Evolutionary conservation across 1,284 basidiomycete genomes (phyloP), one percentile per base, ranked within the genome.

Genomic region (Ceratobasidium sp.): DNA sequence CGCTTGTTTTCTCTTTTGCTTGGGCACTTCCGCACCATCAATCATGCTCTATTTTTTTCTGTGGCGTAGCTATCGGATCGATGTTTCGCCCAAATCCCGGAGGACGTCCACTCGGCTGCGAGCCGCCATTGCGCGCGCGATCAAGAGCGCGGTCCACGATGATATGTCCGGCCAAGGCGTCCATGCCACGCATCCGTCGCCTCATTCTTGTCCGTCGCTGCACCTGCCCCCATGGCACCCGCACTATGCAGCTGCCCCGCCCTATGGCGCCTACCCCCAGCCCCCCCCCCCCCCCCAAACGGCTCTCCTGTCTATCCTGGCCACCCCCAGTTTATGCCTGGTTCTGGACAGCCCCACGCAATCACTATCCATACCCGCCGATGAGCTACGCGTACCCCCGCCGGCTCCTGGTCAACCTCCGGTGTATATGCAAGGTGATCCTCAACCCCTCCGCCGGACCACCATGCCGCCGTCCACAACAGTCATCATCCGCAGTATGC

Each of bases 11-110:
- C 50, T 52, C 13, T 62, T 42, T 62, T 20, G 38, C 17, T 42
- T 62, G 15, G 20, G 67, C 33, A 40, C 44, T 64, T 48, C 73
- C 23, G 42, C 42, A 26, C 38, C 50, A 54, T 42, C 56, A 26
- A 67, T 66, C 56, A 69, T 44, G 15, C 1, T n/a, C 48, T 64
- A 23, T 61, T 52, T 6, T 42, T 42, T 48, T 17, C 78, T 66
- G 64, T 66, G 64, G 44, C 64, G 42, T 28, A 81, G 80, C 62
- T 81, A 80, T 69, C 78, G 80, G 12, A 80, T 81, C 64, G 80
- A 81, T 65, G 71, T 81, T 26, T 80, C 80, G 13, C 79, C 80
- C 64, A 77, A 77, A 38, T 80, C 78, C 28, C 78, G 77, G 20
- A 77, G 80, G 62, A 79, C 77, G 42, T 78, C 78, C 23, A 78